These are phyloP conservation scores for Arabis alpina DNA, from an alignment of 345 rosid genomes.

Conservation along the genomic window DNA sequence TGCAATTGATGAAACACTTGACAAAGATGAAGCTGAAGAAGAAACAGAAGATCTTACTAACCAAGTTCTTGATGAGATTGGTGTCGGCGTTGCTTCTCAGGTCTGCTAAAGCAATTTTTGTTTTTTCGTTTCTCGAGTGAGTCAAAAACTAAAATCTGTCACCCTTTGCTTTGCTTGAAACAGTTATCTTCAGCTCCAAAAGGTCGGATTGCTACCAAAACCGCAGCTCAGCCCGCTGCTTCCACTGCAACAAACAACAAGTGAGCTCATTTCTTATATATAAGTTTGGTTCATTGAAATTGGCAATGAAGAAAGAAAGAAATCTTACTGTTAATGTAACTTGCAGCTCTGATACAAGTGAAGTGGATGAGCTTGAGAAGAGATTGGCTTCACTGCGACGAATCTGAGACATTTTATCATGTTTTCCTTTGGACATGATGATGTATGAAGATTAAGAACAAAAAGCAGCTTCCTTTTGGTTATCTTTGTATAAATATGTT, in stretches of 20 bases:
- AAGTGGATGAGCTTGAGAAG: conserved; percentile 90
- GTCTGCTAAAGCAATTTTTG: conserved; percentile 38
- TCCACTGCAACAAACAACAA: conserved; percentile 32
- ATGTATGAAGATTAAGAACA: conserved; percentile 16
- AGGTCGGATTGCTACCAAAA: conserved; percentile 61
- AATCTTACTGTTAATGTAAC: background rate
- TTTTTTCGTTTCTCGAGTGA: background rate
- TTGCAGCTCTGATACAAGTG: conserved; percentile 65
- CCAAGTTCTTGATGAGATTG: conserved; percentile 99
- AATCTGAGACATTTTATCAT: conserved; percentile 46
- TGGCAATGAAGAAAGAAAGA: background rate
- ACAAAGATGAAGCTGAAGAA: conserved; percentile 99
- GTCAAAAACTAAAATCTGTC: conserved; percentile 6
- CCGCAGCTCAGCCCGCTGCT: conserved; percentile 31
- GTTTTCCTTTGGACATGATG: background rate
- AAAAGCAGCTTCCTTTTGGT: conserved; percentile 5
- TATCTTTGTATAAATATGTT: conserved; percentile 40
- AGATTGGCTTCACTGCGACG: conserved; percentile 89
- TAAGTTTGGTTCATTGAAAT: background rate
- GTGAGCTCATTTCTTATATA: conserved; percentile 12
- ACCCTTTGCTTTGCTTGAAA: conserved; percentile 2
- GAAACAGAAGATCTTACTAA: conserved; percentile 98
- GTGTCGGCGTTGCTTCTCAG: conserved; percentile 98
- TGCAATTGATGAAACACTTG: conserved; percentile 92
- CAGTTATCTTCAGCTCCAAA: conserved; percentile 98